A percentile compares a stretch with the other conserved stretches of the same genome.
phyloP scores from a whole-genome alignment of 495 filamentous ascomycete species.

The Penicillium longicatenatum region DNA sequence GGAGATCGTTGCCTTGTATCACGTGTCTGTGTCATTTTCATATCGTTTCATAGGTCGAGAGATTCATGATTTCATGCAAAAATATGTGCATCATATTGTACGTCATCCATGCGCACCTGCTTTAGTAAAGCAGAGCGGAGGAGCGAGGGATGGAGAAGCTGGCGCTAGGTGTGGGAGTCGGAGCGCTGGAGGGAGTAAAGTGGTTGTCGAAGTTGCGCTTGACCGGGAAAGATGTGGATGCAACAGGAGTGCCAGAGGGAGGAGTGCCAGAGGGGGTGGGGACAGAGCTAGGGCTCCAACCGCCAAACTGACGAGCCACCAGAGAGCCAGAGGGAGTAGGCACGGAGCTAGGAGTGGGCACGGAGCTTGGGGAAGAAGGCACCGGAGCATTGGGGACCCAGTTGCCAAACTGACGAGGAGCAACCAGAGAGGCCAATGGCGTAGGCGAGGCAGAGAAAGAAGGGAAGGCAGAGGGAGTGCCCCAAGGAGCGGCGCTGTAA shows the following conservation, averaged over 20 bases:
- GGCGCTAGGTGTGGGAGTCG: not conserved
- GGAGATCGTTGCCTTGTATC: conserved; percentile 1
- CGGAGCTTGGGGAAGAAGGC: not conserved
- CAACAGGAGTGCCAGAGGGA: conserved; percentile 1
- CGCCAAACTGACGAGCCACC: conserved; percentile 13
- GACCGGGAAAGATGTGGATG: conserved; percentile 12
- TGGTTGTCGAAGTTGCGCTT: conserved; percentile 3
- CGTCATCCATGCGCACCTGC: not conserved
- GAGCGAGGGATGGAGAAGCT: not conserved
- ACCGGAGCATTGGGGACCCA: not conserved
- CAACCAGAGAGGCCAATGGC: conserved; percentile 1
- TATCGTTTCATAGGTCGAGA: not conserved
- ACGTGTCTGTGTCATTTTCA: not conserved
- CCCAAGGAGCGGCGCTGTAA: conserved; percentile 3
- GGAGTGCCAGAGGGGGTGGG: conserved; percentile 11
- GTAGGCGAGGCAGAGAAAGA: not conserved
- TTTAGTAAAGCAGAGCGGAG: conserved; percentile 1
- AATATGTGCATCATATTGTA: not conserved
- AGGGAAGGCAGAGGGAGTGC: conserved; percentile 5
- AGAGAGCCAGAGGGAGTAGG: conserved; percentile 10
- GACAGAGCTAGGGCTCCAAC: conserved; percentile 10
- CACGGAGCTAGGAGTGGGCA: not conserved
- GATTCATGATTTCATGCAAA: not conserved
- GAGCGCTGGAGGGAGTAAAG: not conserved
- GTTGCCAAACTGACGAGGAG: not conserved